These are phyloP conservation scores for Acacia confusa DNA, from an alignment of 306 rosid species.

Conservation along the genomic window DNA sequence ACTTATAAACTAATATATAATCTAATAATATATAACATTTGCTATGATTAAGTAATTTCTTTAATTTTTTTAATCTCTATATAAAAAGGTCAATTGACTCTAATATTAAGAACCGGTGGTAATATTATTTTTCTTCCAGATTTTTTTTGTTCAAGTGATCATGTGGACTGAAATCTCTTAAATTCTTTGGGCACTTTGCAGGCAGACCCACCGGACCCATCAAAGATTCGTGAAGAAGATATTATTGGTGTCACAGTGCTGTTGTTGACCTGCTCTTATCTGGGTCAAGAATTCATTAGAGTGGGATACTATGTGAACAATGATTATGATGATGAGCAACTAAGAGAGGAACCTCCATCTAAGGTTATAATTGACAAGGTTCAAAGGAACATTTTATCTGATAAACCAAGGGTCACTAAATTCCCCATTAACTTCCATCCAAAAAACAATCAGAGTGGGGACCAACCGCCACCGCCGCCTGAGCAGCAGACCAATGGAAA, in stretches of 20 bases:
- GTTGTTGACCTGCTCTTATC: constrained; percentile 80
- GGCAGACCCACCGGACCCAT: constrained; percentile 96
- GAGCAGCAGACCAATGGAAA: neutral
- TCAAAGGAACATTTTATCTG: constrained; percentile 88
- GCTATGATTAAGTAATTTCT: no score
- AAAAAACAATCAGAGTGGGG: neutral
- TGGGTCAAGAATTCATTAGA: constrained; percentile 85
- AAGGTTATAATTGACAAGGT: constrained; percentile 76
- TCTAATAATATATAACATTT: no score
- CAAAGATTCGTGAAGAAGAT: constrained; percentile 94
- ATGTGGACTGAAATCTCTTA: neutral
- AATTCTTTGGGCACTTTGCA: constrained; percentile 28
- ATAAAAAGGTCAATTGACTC: no score
- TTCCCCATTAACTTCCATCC: constrained; percentile 1
- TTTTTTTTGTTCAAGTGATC: constrained; percentile 5
- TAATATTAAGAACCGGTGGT: no score
- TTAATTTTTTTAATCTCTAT: no score
- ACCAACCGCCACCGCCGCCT: neutral
- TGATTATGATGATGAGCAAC: constrained; percentile 91
- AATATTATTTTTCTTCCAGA: neutral
- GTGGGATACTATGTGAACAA: constrained; percentile 97
- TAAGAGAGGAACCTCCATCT: constrained; percentile 89
- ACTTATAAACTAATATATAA: no score
- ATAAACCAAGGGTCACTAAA: constrained; percentile 57
- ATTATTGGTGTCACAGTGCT: constrained; percentile 87